These are phyloP conservation scores for Pelargonium fulgidum DNA, from an alignment of 441 rosid genomes.

Conservation along the genomic window DNA sequence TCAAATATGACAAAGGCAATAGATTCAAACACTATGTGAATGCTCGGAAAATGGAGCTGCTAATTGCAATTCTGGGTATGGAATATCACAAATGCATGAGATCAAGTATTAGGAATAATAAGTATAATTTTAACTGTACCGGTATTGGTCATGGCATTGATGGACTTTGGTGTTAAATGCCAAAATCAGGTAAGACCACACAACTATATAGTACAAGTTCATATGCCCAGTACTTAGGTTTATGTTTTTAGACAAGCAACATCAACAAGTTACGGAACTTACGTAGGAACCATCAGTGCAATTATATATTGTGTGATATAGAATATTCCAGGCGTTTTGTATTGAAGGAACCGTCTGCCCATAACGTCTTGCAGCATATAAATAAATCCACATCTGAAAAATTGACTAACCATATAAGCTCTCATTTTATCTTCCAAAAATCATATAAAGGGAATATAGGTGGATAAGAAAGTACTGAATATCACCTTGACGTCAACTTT, in stretches of 20 bases:
- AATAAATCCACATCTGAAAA: slow-evolving; percentile 73
- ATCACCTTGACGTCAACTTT: slow-evolving; percentile 67
- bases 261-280: slow-evolving; percentile 25
- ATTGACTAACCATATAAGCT: slow-evolving; percentile 15
- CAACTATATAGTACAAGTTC: background rate
- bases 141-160: background rate
- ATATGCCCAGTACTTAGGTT: background rate
- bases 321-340: slow-evolving; percentile 78
- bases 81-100: background rate
- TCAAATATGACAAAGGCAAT: slow-evolving; percentile 10
- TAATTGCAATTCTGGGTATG: background rate
- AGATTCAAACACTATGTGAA: background rate
- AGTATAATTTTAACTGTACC: background rate
- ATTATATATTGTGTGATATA: slow-evolving; percentile 72
- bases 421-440: background rate
- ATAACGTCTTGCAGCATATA: slow-evolving; percentile 69
- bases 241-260: slow-evolving; percentile 3
- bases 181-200: too few relatives aligned
- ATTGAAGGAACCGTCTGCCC: slow-evolving; percentile 53
- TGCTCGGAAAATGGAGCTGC: background rate
- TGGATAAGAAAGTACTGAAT: slow-evolving; percentile 7
- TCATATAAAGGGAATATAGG: slow-evolving; percentile 2
- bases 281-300: slow-evolving; percentile 80
- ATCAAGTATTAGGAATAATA: background rate
- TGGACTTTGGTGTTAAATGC: background rate